Percentiles rank a stretch among this genome's conserved stretches.
These are phyloP conservation scores for Ustilago curta DNA, from an alignment of 1,284 basidiomycete genomes.

Conservation along the genomic window DNA sequence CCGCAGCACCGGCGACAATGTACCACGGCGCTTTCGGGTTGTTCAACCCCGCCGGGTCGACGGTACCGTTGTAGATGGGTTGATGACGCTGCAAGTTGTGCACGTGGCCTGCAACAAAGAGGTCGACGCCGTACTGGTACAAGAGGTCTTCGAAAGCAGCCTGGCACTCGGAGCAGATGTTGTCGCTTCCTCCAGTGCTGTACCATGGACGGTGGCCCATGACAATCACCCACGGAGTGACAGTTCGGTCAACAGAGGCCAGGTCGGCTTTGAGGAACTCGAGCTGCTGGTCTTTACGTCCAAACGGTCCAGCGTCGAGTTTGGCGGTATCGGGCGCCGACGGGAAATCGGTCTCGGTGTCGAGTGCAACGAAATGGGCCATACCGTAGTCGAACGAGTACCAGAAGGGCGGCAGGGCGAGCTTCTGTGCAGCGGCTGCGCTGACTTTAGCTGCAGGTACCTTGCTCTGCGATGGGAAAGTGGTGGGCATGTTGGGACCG, in stretches of 20 bases:
- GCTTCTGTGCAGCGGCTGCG: constrained; percentile 12
- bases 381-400: constrained; percentile 57
- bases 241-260: constrained; percentile 66
- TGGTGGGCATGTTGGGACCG: constrained; percentile 45
- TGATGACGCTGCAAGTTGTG: constrained; percentile 69
- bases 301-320: constrained; percentile 36
- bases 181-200: constrained; percentile 46
- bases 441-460: constrained; percentile 14
- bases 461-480: constrained; percentile 25
- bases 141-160: constrained; percentile 68
- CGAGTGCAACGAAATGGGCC: constrained; percentile 55
- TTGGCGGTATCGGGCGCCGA: constrained; percentile 49
- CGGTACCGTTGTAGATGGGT: constrained; percentile 63
- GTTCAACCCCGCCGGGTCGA: constrained; percentile 52
- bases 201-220: constrained; percentile 67
- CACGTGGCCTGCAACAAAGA: constrained; percentile 68
- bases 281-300: constrained; percentile 37
- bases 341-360: constrained; percentile 60
- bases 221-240: constrained; percentile 70
- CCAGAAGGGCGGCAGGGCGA: constrained; percentile 49
- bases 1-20: constrained; percentile 68
- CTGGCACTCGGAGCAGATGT: constrained; percentile 64
- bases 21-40: constrained; percentile 65
- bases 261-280: constrained; percentile 66
- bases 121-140: constrained; percentile 68